Percentiles rank a stretch among this genome's conserved stretches.
Conservation (phyloP, 108 stramenopile genomes). For the Thalassiosira profunda region DNA sequence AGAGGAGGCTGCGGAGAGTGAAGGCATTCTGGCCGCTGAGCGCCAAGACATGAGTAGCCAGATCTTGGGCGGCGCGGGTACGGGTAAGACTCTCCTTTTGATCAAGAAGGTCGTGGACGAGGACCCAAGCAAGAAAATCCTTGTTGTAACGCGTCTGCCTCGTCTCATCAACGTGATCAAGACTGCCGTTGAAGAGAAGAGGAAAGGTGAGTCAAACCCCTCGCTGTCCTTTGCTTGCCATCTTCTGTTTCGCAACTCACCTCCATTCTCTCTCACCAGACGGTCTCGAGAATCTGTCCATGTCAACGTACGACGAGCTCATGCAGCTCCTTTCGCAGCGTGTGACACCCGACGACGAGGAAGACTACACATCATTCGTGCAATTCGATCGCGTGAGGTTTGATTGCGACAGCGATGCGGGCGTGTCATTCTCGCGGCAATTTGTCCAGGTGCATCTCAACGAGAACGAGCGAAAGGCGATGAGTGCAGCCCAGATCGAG, state of each 20-base stretch:
- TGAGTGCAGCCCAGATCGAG: neutral
- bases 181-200: constrained; percentile 8
- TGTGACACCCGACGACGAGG: constrained; percentile 5
- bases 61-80: constrained; percentile 9
- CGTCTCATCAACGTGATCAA: constrained; percentile 10
- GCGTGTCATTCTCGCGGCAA: neutral
- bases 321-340: constrained; percentile 1
- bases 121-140: neutral
- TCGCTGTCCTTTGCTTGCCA: no score
- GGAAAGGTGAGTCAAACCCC: no score
- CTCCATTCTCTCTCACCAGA: no score
- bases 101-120: constrained; percentile 2
- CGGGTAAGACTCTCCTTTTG: constrained; percentile 5
- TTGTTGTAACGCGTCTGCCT: constrained; percentile 14
- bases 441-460: constrained; percentile 5
- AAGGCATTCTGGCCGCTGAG: constrained; percentile 1
- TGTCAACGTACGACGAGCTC: constrained; percentile 12
- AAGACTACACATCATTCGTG: neutral
- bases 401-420: constrained; percentile 8
- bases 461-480: neutral
- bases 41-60: constrained; percentile 8
- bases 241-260: no score
- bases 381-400: constrained; percentile 12
- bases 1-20: constrained; percentile 6
- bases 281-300: neutral